Evolutionary conservation across 2,329 filamentous ascomycete genomes (phyloP).

Genomic region (Calonectria hongkongensis): DNA sequence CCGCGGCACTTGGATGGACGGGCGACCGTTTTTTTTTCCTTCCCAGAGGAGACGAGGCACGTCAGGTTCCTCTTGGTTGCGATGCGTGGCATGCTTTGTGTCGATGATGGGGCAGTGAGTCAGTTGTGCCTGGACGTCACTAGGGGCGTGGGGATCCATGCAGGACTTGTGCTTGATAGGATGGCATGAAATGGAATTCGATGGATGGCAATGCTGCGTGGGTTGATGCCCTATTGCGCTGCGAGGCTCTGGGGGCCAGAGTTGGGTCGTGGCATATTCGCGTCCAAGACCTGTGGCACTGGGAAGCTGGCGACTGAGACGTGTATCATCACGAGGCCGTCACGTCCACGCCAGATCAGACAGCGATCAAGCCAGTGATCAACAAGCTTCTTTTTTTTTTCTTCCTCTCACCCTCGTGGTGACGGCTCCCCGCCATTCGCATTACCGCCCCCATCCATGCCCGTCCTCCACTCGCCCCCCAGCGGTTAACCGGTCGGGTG

Average conservation of each 20-base stretch:
- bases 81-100: conserved; percentile 37
- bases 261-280: conserved; percentile 3
- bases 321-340: conserved; percentile 3
- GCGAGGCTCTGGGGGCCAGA: neutral
- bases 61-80: conserved; percentile 21
- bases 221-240: conserved; percentile 23
- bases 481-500: conserved; percentile 48
- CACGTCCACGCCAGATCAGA: neutral
- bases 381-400: neutral
- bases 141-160: conserved; percentile 23
- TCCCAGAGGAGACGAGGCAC: neutral
- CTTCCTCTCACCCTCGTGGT: neutral
- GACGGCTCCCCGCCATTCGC: conserved; percentile 25
- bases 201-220: conserved; percentile 16
- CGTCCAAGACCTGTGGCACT: neutral
- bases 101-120: conserved; percentile 30
- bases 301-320: conserved; percentile 9
- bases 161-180: neutral
- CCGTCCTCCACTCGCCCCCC: conserved; percentile 29
- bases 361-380: neutral
- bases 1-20: conserved; percentile 20
- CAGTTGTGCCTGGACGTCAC: conserved; percentile 32
- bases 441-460: conserved; percentile 17
- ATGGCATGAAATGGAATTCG: conserved; percentile 18
- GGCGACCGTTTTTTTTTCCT: conserved; percentile 16